Evolutionary conservation across 2,329 filamentous ascomycete species (phyloP).

Genomic region (Aspergillus costaricaensis): DNA sequence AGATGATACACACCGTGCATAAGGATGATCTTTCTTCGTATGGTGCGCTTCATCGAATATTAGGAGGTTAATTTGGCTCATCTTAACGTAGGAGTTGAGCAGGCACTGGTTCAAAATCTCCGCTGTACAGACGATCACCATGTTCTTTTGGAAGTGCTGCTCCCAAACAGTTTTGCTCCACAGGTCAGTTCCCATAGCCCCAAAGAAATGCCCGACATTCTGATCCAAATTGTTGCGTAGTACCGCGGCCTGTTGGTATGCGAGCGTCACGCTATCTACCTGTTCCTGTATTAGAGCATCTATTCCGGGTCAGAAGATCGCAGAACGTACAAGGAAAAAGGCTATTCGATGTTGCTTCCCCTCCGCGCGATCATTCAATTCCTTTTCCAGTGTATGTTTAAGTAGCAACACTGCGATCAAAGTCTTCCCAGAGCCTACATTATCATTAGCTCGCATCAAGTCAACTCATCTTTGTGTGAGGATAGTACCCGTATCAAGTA

Average conservation of each 20-base stretch:
- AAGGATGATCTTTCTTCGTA: slow-evolving; percentile 89
- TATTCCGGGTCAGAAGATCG: not conserved
- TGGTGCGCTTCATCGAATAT: slow-evolving; percentile 98
- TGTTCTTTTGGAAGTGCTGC: slow-evolving; percentile 62
- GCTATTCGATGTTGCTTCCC: slow-evolving; percentile 66
- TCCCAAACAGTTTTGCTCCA: slow-evolving; percentile 64
- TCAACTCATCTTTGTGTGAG: too few relatives aligned
- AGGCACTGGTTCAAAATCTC: slow-evolving; percentile 81
- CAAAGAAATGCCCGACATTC: slow-evolving; percentile 72
- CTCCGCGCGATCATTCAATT: slow-evolving; percentile 67
- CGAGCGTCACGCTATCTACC: slow-evolving; percentile 85
- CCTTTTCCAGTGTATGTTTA: slow-evolving; percentile 71
- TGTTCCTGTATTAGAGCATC: slow-evolving; percentile 32
- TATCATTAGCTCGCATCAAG: not conserved
- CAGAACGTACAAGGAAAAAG: slow-evolving; percentile 72
- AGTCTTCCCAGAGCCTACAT: slow-evolving; percentile 82
- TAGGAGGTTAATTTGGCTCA: slow-evolving; percentile 82
- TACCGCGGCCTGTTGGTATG: slow-evolving; percentile 85
- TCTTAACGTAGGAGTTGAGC: slow-evolving; percentile 74
- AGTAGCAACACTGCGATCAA: slow-evolving; percentile 89
- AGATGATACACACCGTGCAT: slow-evolving; percentile 59
- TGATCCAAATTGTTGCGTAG: slow-evolving; percentile 79
- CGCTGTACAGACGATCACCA: slow-evolving; percentile 89
- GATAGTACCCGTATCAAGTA: slow-evolving; percentile 76
- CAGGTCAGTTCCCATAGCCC: slow-evolving; percentile 64